phyloP scores from a whole-genome alignment of 164 flowering plant species.

The grape (Vitis vinifera) region ASM3070453v1 NC_081821.1:11257501-11258000 shows the following conservation, averaged over 20 bases:
- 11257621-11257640: slow-evolving; percentile 23
- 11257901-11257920: slow-evolving; percentile 21
- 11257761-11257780: slow-evolving; percentile 23
- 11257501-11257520: no score
- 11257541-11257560: slow-evolving; percentile 28
- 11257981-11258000: slow-evolving; percentile 16
- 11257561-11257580: slow-evolving; percentile 27
- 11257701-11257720: slow-evolving; percentile 19
- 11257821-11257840: slow-evolving; percentile 13
- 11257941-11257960: slow-evolving; percentile 28
- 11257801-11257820: slow-evolving; percentile 24
- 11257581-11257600: slow-evolving; percentile 26
- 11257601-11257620: slow-evolving; percentile 22
- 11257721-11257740: slow-evolving; percentile 16
- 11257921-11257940: slow-evolving; percentile 23
- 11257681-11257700: slow-evolving; percentile 6
- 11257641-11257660: slow-evolving; percentile 12
- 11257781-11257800: slow-evolving; percentile 26
- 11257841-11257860: slow-evolving; percentile 11
- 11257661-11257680: slow-evolving; percentile 13
- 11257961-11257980: slow-evolving; percentile 21
- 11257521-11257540: slow-evolving; percentile 6
- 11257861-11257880: slow-evolving; percentile 26
- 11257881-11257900: slow-evolving; percentile 12
- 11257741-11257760: slow-evolving; percentile 26